phyloP scores from a whole-genome alignment of 2,329 filamentous ascomycete genomes.

The Pseudogymnoascus sp. region DNA sequence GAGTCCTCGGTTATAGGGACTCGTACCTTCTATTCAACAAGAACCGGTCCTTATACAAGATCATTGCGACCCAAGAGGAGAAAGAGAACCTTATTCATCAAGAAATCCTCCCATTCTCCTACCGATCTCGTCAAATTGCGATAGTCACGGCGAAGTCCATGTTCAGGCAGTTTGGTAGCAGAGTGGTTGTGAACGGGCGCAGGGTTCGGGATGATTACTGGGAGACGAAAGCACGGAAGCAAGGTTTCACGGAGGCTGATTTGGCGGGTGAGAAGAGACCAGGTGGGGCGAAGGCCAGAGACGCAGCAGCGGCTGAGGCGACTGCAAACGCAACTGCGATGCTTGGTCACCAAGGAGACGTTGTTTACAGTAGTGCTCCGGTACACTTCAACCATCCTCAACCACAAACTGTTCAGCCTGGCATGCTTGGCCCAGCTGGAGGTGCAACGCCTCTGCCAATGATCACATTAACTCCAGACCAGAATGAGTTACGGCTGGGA shows the following conservation, averaged over 20 bases:
- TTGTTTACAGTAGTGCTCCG: constrained; percentile 75
- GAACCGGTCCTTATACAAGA: constrained; percentile 93
- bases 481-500: constrained; percentile 66
- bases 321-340: constrained; percentile 47
- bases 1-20: constrained; percentile 87
- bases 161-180: constrained; percentile 96
- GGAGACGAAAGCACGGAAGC: constrained; percentile 94
- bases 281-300: constrained; percentile 79
- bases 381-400: constrained; percentile 54
- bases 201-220: constrained; percentile 96
- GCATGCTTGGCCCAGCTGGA: constrained; percentile 59
- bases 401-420: constrained; percentile 62
- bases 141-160: constrained; percentile 97
- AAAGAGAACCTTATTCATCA: constrained; percentile 95
- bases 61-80: constrained; percentile 90
- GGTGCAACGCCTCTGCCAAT: constrained; percentile 68
- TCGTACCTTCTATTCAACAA: constrained; percentile 99
- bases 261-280: constrained; percentile 92
- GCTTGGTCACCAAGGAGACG: constrained; percentile 64
- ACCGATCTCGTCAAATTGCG: constrained; percentile 95
- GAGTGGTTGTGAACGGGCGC: constrained; percentile 82
- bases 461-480: constrained; percentile 72
- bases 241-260: constrained; percentile 96
- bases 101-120: constrained; percentile 94
- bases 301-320: constrained; percentile 64